phyloP scores from a whole-genome alignment of 768 basidiomycete genomes.

The Dentipellis fragilis region DNA sequence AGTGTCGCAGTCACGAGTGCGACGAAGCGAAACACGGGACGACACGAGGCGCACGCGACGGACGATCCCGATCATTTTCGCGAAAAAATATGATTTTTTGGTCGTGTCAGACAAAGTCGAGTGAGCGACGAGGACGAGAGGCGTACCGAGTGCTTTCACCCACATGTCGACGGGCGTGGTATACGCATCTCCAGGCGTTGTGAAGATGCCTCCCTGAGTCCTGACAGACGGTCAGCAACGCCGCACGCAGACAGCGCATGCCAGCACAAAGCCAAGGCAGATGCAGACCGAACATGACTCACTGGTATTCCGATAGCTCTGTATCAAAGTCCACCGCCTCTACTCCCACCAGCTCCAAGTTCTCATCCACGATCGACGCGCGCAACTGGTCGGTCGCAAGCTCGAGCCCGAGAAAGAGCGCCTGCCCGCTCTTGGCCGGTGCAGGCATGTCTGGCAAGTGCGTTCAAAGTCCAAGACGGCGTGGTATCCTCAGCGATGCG shows the following conservation, averaged over 20 bases:
- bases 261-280: not conserved
- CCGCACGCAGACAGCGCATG: not conserved
- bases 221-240: conserved; percentile 27
- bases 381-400: conserved; percentile 77
- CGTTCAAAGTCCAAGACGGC: not conserved
- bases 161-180: conserved; percentile 88
- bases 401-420: conserved; percentile 81
- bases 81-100: conserved; percentile 6
- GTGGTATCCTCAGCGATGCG: not conserved
- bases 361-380: conserved; percentile 76
- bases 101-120: not conserved
- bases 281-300: conserved; percentile 23
- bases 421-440: conserved; percentile 28
- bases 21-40: not conserved
- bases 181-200: conserved; percentile 77
- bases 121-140: conserved; percentile 11
- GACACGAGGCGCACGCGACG: not conserved
- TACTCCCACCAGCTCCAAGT: conserved; percentile 71
- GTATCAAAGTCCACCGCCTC: conserved; percentile 79
- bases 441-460: conserved; percentile 7
- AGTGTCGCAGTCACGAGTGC: not conserved
- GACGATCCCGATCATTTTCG: conserved; percentile 14
- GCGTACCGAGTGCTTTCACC: conserved; percentile 77
- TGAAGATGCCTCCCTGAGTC: conserved; percentile 81
- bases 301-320: conserved; percentile 76